These are phyloP conservation scores for Botrytis elliptica DNA, from an alignment of 2,329 filamentous ascomycete species.

Conservation along the genomic window DNA sequence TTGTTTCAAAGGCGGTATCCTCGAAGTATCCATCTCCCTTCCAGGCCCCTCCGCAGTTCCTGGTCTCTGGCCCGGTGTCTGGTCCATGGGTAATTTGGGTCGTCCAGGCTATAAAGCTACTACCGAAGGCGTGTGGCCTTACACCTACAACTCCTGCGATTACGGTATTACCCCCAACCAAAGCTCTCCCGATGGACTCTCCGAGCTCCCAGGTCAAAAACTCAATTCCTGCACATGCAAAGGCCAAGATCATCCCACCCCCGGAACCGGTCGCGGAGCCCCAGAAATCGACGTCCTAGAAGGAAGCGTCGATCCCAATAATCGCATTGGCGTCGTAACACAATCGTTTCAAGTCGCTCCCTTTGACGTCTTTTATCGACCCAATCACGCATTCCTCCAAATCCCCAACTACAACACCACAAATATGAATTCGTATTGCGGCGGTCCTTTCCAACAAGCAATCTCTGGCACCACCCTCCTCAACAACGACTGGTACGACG, in stretches of 20 bases:
- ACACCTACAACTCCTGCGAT: conserved; percentile 55
- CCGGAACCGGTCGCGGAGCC: conserved; percentile 62
- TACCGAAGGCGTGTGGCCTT: conserved; percentile 55
- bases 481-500: conserved; percentile 56
- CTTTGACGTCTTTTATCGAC: conserved; percentile 48
- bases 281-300: conserved; percentile 72
- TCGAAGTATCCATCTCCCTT: conserved; percentile 52
- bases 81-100: conserved; percentile 55
- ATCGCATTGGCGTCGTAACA: conserved; percentile 41
- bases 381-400: conserved; percentile 52
- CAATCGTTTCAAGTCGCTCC: conserved; percentile 42
- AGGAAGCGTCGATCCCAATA: conserved; percentile 47
- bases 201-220: conserved; percentile 65
- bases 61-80: conserved; percentile 53
- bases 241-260: conserved; percentile 62
- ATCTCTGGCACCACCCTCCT: conserved; percentile 54
- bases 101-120: conserved; percentile 52
- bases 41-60: conserved; percentile 50
- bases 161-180: conserved; percentile 70
- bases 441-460: conserved; percentile 55
- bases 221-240: conserved; percentile 64
- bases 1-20: conserved; percentile 54
- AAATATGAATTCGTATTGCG: conserved; percentile 51
- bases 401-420: conserved; percentile 50
- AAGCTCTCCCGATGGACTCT: conserved; percentile 63